Base-by-base conservation (phyloP, 108 stramenopile species). In the Asterionellopsis glacialis region DNA sequence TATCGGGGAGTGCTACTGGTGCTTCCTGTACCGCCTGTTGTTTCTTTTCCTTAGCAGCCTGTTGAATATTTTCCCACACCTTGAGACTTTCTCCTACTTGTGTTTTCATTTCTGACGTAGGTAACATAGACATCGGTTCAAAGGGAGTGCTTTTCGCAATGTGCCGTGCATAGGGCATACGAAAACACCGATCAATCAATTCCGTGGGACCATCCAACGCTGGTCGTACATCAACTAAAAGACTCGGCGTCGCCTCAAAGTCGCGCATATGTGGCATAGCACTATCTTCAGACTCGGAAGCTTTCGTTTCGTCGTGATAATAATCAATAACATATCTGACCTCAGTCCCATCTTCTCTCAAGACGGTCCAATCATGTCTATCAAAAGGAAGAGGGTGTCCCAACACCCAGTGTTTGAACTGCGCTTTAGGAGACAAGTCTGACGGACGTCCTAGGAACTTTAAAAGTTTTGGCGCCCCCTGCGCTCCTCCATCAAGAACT, bases 291-390 rank as follows among this genome's bases (percentile, higher is more conserved):
- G 65, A 61, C 0, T 80, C 81, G 4, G 41, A 67, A 5, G 83
- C 87, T 22, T 57, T 51, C 0, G 75, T 77, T 47, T 95, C 96
- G 55, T 98, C 96, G 64, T 94, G 88, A 67, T 99, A 99, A 67
- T 98, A 99, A 70, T 99, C 99, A 77, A 99, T 97, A 24, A 99
- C 82, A 64, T 99, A 99, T 10, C 97, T 90, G 9, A 96, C 89
- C 13, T 68, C 75, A 0, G 60, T 76, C 23, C 93, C 90, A 67
- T 93, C 80, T 33, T 51, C 59, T 9, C 76, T 58, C 1, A 74
- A 63, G 7, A 90, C 75, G 3, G 95, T 91, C 99, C 99, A 99
- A 81, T 99, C 99, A 74, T 99, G 99, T 13, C 99, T 82, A 76
- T 99, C 98, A 55, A 96, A 99, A 9, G 99, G 99, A 22, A 92